Evolutionary conservation across 139 green algal species (phyloP), one percentile per base, ranked within the genome.

Genomic region (Coelastrella sp.): DNA sequence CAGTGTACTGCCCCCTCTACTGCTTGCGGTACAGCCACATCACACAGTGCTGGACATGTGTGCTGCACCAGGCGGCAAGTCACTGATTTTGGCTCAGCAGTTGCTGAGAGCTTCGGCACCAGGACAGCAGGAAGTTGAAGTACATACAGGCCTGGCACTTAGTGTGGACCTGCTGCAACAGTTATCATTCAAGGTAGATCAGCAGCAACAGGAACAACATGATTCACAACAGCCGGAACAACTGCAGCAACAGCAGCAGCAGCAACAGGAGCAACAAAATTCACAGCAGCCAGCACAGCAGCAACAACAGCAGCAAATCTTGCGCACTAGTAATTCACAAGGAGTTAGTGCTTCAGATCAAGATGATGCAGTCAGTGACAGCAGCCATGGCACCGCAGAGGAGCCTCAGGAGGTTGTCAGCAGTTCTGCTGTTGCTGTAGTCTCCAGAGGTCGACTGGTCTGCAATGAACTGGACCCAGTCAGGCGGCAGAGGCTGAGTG

Each of bases 41-140:
- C 87, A 92, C 38, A 51, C 23, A 0, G 81, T 90, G 17, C 89
- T 95, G 72, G 92, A 95, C 79, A 92, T 95, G 88, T 95, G 91
- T 35, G 91, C 92, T 1, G 90, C 92, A 19, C 92, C 92, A 6
- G 92, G 92, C 0, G 91, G 92, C 68, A 94, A 94, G 71, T 90
- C 88, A 0, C 48, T 93, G 37, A 77, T 92, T 8, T 21, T 93
- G 0, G 90, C 91, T 0, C 86, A 90, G 57, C 84, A 88, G 60
- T 63, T 94, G 83, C 78, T 84, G 11, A 66, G 51, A 11, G 60
- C 84, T 3, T 4, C 57, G 13, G 32, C 4, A 25, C 27, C 74
- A 62, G 34, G 34, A 5, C 25, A 48, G n/a, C 67, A n/a, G 72
- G 11, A 35, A 72, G 76, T 27, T 13, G 37, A 38, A 17, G 40